A percentile compares a stretch with the other conserved stretches of the same genome.
Evolutionary conservation across 2,329 filamentous ascomycete species (phyloP).

Genomic region (Colletotrichum abscissum): DNA sequence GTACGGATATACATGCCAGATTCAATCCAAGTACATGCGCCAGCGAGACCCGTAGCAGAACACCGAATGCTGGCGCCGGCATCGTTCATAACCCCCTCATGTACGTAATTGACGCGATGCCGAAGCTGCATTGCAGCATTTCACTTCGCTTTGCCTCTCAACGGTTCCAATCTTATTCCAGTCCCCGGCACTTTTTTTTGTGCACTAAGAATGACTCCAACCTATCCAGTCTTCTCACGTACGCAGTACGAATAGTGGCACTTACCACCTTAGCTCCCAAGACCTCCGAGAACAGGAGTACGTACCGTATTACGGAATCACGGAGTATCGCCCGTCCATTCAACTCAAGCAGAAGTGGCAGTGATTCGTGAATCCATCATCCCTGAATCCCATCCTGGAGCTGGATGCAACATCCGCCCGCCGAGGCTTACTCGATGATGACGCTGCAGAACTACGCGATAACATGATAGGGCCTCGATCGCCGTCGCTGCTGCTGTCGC

Average conservation of each 20-base stretch:
- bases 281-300: background rate
- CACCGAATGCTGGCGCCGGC: background rate
- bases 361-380: background rate
- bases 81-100: constrained; percentile 4
- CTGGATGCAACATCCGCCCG: constrained; percentile 15
- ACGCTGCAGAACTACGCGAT: constrained; percentile 22
- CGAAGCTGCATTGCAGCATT: constrained; percentile 2
- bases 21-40: background rate
- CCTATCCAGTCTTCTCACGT: too few species aligned
- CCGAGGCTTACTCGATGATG: constrained; percentile 20
- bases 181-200: background rate
- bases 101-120: constrained; percentile 14
- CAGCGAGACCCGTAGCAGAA: background rate
- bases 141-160: background rate
- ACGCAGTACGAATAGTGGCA: background rate
- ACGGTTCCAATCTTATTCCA: constrained; percentile 10
- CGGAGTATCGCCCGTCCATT: background rate
- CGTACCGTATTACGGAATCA: background rate
- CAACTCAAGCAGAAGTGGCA: background rate
- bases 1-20: background rate
- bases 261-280: background rate
- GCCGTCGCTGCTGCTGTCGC: background rate
- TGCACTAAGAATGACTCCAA: background rate
- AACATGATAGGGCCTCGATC: constrained; percentile 6
- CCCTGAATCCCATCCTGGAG: constrained; percentile 4